phyloP scores from a whole-genome alignment of 129 eudicot genomes.

The Lactuca sativa region DNA sequence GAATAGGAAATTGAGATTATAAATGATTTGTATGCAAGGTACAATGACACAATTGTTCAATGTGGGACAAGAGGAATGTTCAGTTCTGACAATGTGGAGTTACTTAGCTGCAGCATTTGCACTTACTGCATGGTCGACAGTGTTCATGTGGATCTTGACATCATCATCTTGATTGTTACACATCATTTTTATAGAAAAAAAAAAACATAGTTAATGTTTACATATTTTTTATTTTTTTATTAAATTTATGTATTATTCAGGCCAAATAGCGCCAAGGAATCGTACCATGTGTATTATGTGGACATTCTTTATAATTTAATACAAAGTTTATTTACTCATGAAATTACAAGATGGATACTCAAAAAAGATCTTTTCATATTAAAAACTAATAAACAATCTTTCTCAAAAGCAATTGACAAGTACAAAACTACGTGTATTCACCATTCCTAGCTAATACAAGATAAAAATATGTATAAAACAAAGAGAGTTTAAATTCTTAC shows the following conservation, averaged over 20 bases:
- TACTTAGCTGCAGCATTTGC: slow-evolving; percentile 53
- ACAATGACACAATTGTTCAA: slow-evolving; percentile 70
- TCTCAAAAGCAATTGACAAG: neutral
- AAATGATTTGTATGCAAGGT: slow-evolving; percentile 34
- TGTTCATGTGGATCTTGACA: slow-evolving; percentile 65
- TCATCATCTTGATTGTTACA: neutral
- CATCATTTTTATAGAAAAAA: too few relatives aligned
- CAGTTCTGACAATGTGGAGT: slow-evolving; percentile 63
- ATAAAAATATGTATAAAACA: neutral
- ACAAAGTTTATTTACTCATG: too few relatives aligned
- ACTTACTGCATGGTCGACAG: slow-evolving; percentile 62
- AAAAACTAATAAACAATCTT: neutral
- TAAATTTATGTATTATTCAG: too few relatives aligned
- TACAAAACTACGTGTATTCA: too few relatives aligned
- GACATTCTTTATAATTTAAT: too few relatives aligned
- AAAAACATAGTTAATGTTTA: too few relatives aligned
- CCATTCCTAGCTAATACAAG: too few relatives aligned
- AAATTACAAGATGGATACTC: neutral
- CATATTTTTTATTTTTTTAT: too few relatives aligned
- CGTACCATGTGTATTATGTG: too few relatives aligned
- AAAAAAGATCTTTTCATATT: too few relatives aligned
- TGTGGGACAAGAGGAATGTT: slow-evolving; percentile 70
- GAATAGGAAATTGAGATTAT: neutral
- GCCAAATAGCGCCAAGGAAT: too few relatives aligned
- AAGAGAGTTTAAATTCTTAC: neutral